Base-by-base conservation (phyloP, 2,329 filamentous ascomycete genomes). In the Colletotrichum sp. region DNA sequence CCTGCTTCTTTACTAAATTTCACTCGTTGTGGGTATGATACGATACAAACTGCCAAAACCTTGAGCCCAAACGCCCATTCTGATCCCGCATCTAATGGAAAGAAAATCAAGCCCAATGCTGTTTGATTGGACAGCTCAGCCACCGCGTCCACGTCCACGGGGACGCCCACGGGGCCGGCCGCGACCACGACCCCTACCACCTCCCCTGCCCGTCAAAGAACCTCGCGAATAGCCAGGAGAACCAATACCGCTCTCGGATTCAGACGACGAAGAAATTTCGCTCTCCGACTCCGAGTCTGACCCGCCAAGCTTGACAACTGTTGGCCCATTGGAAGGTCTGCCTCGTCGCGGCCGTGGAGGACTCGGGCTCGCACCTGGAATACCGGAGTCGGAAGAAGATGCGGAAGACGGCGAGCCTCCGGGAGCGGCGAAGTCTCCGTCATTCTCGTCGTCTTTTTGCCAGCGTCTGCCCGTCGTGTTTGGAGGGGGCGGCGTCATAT, bases 261-360 rank as follows among this genome's bases (percentile, higher is more conserved):
- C 76, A 5, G 76, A 77, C 16, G 63, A 61, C 6, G 71, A 61
- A 8, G 71, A 70, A 5, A 72, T 69, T 10, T 71, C 76, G 39
- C 67, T 69, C 15, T 77, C 77, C 6, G 77, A 78, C 21, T 61
- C 69, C 8, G 76, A 77, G 24, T 76, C 68, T 12, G 69, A 67
- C 7, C 32, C 66, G n/a, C 77, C 77, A 7, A 78, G 70, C 13
- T 75, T 65, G 12, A 78, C 77, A 3, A 78, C 21, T 3, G 77
- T 78, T 3, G 67, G 75, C 2, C 72, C 67, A 13, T n/a, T 24
- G 6, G 74, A 70, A 6, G 64, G 43, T 34, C 60, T 75, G 36
- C 32, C 21, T 24, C 67, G 74, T 52, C 74, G 71, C 26, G 26
- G 72, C 34, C 68, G 74, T 13, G 34, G 67, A 15, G 71, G 66